These are phyloP conservation scores for Arabis alpina DNA, from an alignment of 345 rosid species.

Conservation along the genomic window DNA sequence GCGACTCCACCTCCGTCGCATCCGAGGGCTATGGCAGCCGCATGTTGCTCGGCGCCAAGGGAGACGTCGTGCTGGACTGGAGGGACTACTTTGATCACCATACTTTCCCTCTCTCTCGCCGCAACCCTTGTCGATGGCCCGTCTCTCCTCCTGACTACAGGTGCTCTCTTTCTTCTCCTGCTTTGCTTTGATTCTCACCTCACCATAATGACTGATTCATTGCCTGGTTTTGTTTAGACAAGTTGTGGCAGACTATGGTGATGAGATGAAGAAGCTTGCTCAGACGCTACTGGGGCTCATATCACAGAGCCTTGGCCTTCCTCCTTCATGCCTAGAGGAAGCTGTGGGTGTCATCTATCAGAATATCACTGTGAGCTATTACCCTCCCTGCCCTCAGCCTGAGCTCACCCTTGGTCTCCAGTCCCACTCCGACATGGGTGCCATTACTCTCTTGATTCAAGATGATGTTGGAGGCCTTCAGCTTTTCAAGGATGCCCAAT, in stretches of 20 bases:
- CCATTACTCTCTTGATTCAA: conserved; percentile 80
- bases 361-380: conserved; percentile 82
- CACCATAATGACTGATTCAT: not conserved
- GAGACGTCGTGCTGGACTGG: conserved; percentile 74
- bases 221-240: conserved; percentile 43
- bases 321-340: conserved; percentile 57
- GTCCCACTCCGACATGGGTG: conserved; percentile 86
- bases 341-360: conserved; percentile 79
- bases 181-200: not conserved
- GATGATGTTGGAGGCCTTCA: conserved; percentile 85
- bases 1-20: conserved; percentile 66
- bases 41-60: conserved; percentile 55
- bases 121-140: conserved; percentile 79
- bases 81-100: conserved; percentile 96
- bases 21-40: conserved; percentile 86
- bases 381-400: conserved; percentile 93
- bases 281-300: conserved; percentile 62
- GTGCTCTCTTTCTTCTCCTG: conserved; percentile 28
- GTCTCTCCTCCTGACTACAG: conserved; percentile 67
- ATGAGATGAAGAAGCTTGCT: conserved; percentile 64
- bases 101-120: conserved; percentile 75
- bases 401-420: conserved; percentile 89
- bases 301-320: conserved; percentile 68
- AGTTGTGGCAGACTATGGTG: conserved; percentile 62
- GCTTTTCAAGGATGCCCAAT: conserved; percentile 65